phyloP scores from a whole-genome alignment of 805 yeast genomes.

The Nakazawaea ambrosiae region DNA sequence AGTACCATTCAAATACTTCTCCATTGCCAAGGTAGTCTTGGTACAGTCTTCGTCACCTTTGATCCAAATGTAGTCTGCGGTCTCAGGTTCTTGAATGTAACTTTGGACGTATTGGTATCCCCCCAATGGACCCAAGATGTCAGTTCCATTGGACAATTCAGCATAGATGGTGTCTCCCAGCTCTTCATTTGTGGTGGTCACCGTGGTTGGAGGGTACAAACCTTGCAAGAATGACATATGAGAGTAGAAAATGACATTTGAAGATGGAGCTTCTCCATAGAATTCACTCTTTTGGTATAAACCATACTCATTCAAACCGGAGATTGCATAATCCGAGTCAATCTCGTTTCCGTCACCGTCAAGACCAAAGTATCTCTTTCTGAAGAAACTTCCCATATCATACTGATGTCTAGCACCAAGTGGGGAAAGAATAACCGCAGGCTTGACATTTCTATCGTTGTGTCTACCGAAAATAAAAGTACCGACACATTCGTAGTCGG shows the following conservation, averaged over 20 bases:
- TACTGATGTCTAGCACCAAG: constrained; percentile 32
- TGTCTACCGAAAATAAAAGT: constrained; percentile 41
- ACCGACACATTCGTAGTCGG: constrained; percentile 28
- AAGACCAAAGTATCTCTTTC: constrained; percentile 35
- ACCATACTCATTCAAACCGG: constrained; percentile 27
- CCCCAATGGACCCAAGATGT: constrained; percentile 28
- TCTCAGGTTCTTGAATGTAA: constrained; percentile 26
- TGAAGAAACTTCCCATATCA: constrained; percentile 31
- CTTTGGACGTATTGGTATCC: constrained; percentile 41
- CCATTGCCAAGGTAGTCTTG: constrained; percentile 26
- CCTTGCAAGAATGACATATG: constrained; percentile 41
- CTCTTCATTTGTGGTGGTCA: constrained; percentile 18
- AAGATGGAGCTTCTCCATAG: constrained; percentile 28
- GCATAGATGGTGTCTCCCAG: constrained; percentile 23
- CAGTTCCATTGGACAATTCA: constrained; percentile 32
- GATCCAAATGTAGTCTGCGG: constrained; percentile 32
- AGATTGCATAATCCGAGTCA: constrained; percentile 23
- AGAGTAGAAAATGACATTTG: constrained; percentile 31
- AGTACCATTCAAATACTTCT: constrained; percentile 21
- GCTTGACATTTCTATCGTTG: constrained; percentile 41
- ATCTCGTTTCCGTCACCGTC: constrained; percentile 18
- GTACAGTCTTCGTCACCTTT: constrained; percentile 39
- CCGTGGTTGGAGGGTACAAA: constrained; percentile 34
- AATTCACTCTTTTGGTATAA: constrained; percentile 29
- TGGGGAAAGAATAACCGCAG: constrained; percentile 35